These are phyloP conservation scores for Rhizopogon salebrosus DNA, from an alignment of 768 basidiomycete species.

Conservation along the genomic window DNA sequence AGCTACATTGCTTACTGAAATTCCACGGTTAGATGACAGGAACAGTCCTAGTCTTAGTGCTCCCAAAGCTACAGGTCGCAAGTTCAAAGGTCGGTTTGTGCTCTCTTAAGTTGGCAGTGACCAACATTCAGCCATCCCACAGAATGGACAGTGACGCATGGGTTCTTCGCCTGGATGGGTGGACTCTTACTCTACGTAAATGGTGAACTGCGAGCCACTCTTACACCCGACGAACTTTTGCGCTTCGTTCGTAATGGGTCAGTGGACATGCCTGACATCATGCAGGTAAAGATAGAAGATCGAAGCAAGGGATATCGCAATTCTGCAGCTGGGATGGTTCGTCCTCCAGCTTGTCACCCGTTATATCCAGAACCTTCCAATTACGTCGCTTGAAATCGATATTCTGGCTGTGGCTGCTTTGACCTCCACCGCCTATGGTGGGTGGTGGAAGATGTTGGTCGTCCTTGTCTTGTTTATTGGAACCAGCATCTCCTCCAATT, in stretches of 20 bases:
- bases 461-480: conserved; percentile 3
- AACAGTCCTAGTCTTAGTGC: background rate
- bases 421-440: no score
- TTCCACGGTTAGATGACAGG: background rate
- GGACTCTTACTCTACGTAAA: no score
- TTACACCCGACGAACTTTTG: no score
- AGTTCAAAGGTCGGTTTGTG: background rate
- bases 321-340: conserved; percentile 28
- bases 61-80: background rate
- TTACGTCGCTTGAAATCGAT: conserved; percentile 33
- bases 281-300: conserved; percentile 14
- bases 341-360: conserved; percentile 27
- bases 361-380: conserved; percentile 15
- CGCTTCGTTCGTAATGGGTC: background rate
- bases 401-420: conserved; percentile 33
- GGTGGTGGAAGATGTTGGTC: no score
- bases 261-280: conserved; percentile 1
- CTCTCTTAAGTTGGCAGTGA: no score
- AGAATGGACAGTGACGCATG: no score
- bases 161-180: no score
- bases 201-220: no score
- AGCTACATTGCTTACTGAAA: background rate
- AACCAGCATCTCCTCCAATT: background rate
- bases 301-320: conserved; percentile 28
- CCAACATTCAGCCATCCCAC: background rate